Evolutionary conservation across 306 rosid genomes (phyloP), one percentile per base, ranked within the genome.

Genomic region (Prunus mume): DNA sequence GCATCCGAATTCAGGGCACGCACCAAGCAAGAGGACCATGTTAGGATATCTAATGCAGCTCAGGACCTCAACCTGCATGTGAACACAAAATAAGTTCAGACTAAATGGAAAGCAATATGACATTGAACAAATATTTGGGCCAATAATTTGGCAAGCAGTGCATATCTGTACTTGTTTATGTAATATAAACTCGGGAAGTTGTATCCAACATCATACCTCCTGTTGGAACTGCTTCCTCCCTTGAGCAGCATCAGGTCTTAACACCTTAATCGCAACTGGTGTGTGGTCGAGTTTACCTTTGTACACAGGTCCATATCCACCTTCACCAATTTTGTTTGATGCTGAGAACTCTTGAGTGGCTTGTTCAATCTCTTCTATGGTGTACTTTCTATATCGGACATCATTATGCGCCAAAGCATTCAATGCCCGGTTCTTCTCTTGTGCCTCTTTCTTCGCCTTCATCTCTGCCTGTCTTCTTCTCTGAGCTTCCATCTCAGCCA

Each of bases 1-100:
- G 80, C 97, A 92, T n/a, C 99, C 97, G 4, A 84, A 88, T 43
- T 92, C 98, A 4, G 98, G 93, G 83, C 97, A 95, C 0, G 98
- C 98, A 34, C 98, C 98, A 57, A 95, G 91, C 81, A 95, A 93
- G 73, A 95, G 99, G 38, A 96, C 99, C 98, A 96, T 88, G 87
- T 96, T 82, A 5, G 99, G 99, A 84, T 96, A 96, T 81, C 97
- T 86, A 25, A 92, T 91, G 82, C 85, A 71, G 89, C 97, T 75
- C 46, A 96, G 89, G 47, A 96, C 96, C 83, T 96, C 99, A 83
- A 96, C 87, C 99, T 95, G 75, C 68, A 76, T 13, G 32, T 25
- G 45, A 63, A 63, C 45, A 17, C 45, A 30, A 63, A 63, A 17
- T 30, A 15, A 47, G 15, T 13, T 47, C 52, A 47, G 4, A 47